Evolutionary conservation across 495 filamentous ascomycete species (phyloP), one percentile per base, ranked within the genome.

Genomic region (Hypomontagnella submonticulosa): DNA sequence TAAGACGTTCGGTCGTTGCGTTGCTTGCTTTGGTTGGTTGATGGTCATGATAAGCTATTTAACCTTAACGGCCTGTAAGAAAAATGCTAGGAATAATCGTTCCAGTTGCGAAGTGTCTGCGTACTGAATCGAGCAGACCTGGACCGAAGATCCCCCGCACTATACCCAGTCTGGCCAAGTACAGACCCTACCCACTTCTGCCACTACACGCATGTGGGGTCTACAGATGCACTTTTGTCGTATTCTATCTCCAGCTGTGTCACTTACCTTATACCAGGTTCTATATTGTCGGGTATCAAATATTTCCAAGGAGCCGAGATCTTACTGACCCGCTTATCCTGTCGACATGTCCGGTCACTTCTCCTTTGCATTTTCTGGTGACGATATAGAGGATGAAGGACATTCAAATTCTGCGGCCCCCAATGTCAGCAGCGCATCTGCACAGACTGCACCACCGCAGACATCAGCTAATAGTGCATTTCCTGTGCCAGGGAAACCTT

Each of bases 301-400:
- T 15, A 40, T 16, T 27, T n/a, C 18, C 27, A 43, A 15, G 41
- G 32, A 15, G 41, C 38, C 11, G n/a, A 57, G 53, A 33, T 13
- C 12, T 1, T 10, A 18, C 9, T 4, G 38, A 16, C 32, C 32
- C 41, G 11, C 53, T 16, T 18, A 15, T 13, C 33, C 15, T 11
- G 23, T 41, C 20, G 37, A 44, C 38, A 72, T 72, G 66, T 69
- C 66, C 30, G 66, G 44, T 5, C 43, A 81, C 72, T 95, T 97
- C 76, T 90, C 84, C 61, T 97, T 97, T 67, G 88, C 87, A 32
- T 96, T 97, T 73, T 84, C 84, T 1, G 91, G 89, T 7, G 92
- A 96, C 66, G 92, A 96, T 70, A 93, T 93, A 79, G 91, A 93
- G 60, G 80, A 85, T 13, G 84, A 85, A 6, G 69, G 41, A 10